Base-by-base conservation (phyloP, 768 basidiomycete species). In the Pluteus cervinus region DNA sequence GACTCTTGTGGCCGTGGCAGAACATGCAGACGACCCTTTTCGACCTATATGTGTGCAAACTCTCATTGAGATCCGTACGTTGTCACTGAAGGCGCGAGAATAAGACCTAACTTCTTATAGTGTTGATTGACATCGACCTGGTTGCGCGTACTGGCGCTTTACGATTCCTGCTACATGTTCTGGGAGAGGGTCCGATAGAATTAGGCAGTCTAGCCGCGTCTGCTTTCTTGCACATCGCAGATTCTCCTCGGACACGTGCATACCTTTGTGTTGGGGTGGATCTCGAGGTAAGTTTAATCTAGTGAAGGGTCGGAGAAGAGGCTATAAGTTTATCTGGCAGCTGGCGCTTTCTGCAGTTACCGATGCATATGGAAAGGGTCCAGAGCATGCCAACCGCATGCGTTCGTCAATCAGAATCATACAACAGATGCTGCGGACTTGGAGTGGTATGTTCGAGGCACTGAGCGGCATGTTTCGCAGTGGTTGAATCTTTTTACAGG, bases 11-110 rank as follows among this genome's bases (percentile, higher is more conserved):
- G 88, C 93, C 7, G 77, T 96, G 9, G 91, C 93, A 0, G 96
- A 99, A 56, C 86, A 90, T 40, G 69, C 76, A 7, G 96, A 98
- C 46, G 96, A 98, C 50, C 81, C 86, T 1, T 86, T 98, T 52
- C 71, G 85, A 40, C 68, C 74, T 1, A 76, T 90, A 33, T 87
- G 82, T 31, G 70, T 97, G 22, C 81, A 92, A 57, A 96, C 89
- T 0, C 60, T 99, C 37, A 74, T 86, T 0, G 96, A 98, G 65
- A 86, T 98, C 35, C 63, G 93, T 93, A 46, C 48, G 86, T 67
- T 7, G 21, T 25, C 24, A 7, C 10, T 30, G 11, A 21, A 8
- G 21, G 14, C 22, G 9, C 31, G 14, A 21, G 8, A 4, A 18
- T 16, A 18, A 28, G 33, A 22, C n/a, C 33, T 44, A 35, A 17